Percentiles rank a stretch among this genome's conserved stretches.
phyloP scores from a whole-genome alignment of 345 rosid species.

The Lumnitzera racemosa region DNA sequence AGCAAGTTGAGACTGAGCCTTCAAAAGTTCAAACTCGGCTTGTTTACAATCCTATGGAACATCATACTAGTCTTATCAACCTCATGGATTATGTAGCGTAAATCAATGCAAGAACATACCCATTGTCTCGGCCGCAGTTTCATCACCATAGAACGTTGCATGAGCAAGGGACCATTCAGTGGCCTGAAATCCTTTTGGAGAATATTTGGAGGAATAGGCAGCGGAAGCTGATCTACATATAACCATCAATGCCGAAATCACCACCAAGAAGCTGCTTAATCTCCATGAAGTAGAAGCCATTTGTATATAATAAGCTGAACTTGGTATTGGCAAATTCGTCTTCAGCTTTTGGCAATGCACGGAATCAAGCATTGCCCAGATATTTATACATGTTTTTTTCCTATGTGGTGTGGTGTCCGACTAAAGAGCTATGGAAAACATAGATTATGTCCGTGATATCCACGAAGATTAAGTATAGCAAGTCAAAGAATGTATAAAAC shows the following conservation, averaged over 20 bases:
- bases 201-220: slow-evolving; percentile 2
- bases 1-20: too few species aligned
- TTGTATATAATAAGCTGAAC: background rate
- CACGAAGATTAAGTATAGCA: too few species aligned
- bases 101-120: slow-evolving; percentile 21
- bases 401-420: too few species aligned
- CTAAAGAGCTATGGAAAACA: too few species aligned
- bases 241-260: slow-evolving; percentile 15
- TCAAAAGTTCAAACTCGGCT: too few species aligned
- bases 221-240: slow-evolving; percentile 7
- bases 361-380: too few species aligned
- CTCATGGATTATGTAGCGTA: background rate
- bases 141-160: slow-evolving; percentile 72
- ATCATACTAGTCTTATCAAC: background rate
- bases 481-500: too few species aligned
- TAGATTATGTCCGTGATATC: too few species aligned
- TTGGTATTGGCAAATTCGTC: too few species aligned
- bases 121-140: slow-evolving; percentile 52
- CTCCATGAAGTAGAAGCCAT: slow-evolving; percentile 38
- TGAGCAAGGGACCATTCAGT: slow-evolving; percentile 47
- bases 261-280: slow-evolving; percentile 21
- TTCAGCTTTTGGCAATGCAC: too few species aligned
- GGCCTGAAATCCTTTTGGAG: slow-evolving; percentile 25
- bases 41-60: too few species aligned
- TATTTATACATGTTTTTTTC: too few species aligned